Evolutionary conservation across 2,329 filamentous ascomycete species (phyloP), one percentile per base, ranked within the genome.

Genomic region (Xylaria sp.): DNA sequence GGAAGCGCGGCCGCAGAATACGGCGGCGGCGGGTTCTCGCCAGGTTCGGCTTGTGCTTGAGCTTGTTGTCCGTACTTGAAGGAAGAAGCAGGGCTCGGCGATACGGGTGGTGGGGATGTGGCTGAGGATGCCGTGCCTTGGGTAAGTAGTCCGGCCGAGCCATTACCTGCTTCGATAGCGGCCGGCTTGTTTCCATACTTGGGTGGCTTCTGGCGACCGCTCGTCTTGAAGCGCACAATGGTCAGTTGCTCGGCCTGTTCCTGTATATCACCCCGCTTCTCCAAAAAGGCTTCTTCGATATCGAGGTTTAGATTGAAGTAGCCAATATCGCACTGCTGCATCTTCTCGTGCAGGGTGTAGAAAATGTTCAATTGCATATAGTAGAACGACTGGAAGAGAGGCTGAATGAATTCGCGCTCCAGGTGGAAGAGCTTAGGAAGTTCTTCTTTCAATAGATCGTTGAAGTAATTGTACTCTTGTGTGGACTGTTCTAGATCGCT

Each of bases 321-420:
- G 65, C 93, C 93, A 74, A 99, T 99, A 74, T 98, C 94, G 76
- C 96, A 93, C 69, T 86, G 88, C 80, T 99, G 95, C 95, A 99
- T 99, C 79, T 90, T 92, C 79, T 98, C 94, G 77, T 99, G 95
- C 57, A 99, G 84, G 0, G 95, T 99, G 79, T 99, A 99, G 78
- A 98, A 99, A 68, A 99, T 92, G 78, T 99, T 99, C 68, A 99
- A 87, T 78, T 99, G 95, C 95, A 99, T 99, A 83, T 98, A 99
- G 80, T 99, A 99, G 81, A 99, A 99, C 9, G 92, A 96, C 77
- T 98, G 95, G 84, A 99, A 99, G 7, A 99, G 87, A 2, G 95
- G 95, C 70, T 92, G 89, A 77, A 99, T 99, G 77, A 99, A 98
- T 77, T 98, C 91, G 67, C 89, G 87, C 78, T 99, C 95, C 17